Evolutionary conservation across 208 protist species (phyloP).

Genomic region (Trichomonas vaginalis): DNA sequence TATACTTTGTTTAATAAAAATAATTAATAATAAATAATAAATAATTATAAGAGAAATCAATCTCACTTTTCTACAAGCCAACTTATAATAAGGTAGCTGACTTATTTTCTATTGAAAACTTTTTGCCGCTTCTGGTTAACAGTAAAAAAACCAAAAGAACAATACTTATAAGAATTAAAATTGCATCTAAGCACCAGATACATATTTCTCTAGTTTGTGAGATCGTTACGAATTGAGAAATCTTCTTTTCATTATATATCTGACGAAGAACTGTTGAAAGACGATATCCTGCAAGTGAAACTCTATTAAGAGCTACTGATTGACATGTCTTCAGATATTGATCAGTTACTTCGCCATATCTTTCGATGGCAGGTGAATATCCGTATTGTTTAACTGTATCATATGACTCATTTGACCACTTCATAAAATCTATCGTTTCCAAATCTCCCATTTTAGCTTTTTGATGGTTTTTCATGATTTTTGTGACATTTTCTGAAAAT

Average conservation of each 20-base stretch:
- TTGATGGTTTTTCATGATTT: neutral
- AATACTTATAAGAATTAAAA: neutral
- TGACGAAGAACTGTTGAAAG: neutral
- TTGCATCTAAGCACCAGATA: neutral
- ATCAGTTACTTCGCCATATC: neutral
- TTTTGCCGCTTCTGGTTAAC: too few species aligned
- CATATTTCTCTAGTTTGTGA: neutral
- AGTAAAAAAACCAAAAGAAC: too few species aligned
- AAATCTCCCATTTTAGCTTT: neutral
- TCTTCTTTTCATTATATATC: neutral
- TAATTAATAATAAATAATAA: too few species aligned
- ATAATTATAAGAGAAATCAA: too few species aligned
- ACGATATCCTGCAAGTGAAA: neutral
- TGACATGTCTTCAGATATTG: neutral
- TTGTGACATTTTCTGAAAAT: neutral
- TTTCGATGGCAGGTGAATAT: neutral
- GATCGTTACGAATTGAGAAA: neutral
- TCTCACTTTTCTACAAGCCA: too few species aligned
- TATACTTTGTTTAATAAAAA: too few species aligned
- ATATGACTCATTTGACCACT: neutral
- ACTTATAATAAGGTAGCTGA: too few species aligned
- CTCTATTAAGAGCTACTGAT: neutral
- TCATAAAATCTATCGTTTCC: neutral
- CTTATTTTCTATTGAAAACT: too few species aligned
- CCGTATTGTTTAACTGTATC: neutral